Evolutionary conservation across 2,329 filamentous ascomycete genomes (phyloP), one percentile per base, ranked within the genome.

Genomic region (Aspergillus jensenii): DNA sequence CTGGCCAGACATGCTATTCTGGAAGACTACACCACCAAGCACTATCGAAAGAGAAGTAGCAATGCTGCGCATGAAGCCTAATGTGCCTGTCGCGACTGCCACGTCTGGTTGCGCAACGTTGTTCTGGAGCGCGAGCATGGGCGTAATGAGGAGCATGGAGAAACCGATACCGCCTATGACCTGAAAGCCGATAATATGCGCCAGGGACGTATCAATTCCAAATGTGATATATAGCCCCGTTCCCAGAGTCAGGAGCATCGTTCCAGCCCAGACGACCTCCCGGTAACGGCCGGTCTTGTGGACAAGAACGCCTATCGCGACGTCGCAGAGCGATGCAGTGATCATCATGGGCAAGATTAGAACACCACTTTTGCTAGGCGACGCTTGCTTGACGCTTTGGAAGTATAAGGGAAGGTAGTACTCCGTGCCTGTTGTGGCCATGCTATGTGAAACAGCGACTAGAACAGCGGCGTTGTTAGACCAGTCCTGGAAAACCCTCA

Each of bases 361-460:
- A 0, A 69, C 63, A 62, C 80, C 81, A 0, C 84, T 88, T 14
- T 77, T 75, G 19, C 88, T 73, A 0, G 87, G 84, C 0, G 80
- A 80, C 1, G 83, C 84, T 45, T 81, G 80, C 1, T 86, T 81
- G 0, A 87, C 88, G 2, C 84, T 81, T 68, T 93, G 90, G 52
- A 90, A 87, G 73, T 88, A 91, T 0, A 91, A 78, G 0, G 90
- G 89, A n/a, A 91, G 77, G 66, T 89, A 92, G 72, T 90, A 91
- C 46, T 25, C 41, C 8, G 14, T 14, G 19, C 41, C 41, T 2
- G 44, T n/a, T 7, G 19, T 45, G 15, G 21, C 41, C 25, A 37
- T 25, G 3, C 85, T 82, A 60, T 83, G 79, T 15, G 73, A 69
- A 61, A 79, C 79, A 2, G 72, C 71, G 1, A 82, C 75, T 0